Evolutionary conservation across 345 rosid species (phyloP).

Genomic region (Syzygium grande): DNA sequence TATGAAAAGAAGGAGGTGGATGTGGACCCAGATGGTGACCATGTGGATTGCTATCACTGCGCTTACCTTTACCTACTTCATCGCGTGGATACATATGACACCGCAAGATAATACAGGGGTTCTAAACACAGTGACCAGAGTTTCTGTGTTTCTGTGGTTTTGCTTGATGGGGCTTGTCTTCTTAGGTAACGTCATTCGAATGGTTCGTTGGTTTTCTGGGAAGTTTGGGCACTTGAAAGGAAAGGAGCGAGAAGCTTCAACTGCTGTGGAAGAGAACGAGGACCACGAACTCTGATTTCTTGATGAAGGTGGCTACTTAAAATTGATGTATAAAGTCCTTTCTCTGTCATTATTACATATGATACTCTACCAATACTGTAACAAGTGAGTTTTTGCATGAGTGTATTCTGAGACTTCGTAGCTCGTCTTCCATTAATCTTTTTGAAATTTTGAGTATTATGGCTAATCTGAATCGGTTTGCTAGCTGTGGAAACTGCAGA

Average conservation of each 20-base stretch:
- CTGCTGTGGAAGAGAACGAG: not conserved
- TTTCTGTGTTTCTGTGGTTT: not conserved
- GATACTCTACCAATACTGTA: not conserved
- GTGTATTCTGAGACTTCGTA: not conserved
- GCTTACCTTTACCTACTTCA: conserved; percentile 4
- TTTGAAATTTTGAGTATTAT: not conserved
- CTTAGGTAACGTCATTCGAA: not conserved
- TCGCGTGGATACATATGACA: not conserved
- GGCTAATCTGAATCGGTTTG: not conserved
- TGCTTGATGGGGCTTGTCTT: not conserved
- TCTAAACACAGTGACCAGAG: not conserved
- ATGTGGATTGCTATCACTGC: conserved; percentile 24
- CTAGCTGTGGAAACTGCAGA: not conserved
- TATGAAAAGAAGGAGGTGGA: conserved; percentile 6
- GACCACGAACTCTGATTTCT: not conserved
- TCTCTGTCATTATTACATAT: not conserved
- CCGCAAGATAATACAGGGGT: conserved; percentile 1
- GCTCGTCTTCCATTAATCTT: not conserved
- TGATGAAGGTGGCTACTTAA: not conserved
- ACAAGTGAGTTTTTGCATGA: not conserved
- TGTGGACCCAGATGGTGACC: conserved; percentile 20
- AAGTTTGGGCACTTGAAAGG: not conserved
- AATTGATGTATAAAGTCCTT: not conserved
- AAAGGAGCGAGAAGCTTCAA: not conserved
- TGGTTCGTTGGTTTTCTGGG: not conserved